Conservation (phyloP, 108 stramenopile genomes). For the Aurantiochytrium sp. region DNA sequence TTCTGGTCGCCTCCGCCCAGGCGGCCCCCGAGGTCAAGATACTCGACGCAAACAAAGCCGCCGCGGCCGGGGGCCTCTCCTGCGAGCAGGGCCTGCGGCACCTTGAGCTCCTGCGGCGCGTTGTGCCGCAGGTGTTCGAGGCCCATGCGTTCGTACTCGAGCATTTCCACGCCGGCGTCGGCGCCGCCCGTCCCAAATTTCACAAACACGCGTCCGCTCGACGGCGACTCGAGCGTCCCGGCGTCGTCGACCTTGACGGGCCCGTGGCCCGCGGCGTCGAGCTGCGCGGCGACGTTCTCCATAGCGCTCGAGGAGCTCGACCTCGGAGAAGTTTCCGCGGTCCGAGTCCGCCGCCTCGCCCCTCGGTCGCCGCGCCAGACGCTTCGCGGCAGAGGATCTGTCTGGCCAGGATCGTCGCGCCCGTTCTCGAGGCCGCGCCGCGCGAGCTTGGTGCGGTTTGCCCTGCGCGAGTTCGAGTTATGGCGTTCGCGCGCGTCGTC, state of each 20-base stretch:
- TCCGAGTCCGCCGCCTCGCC: too few species aligned
- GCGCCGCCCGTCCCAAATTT: background rate
- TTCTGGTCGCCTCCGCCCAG: background rate
- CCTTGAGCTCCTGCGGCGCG: background rate
- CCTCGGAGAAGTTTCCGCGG: too few species aligned
- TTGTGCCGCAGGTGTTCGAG: background rate
- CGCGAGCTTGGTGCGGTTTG: too few species aligned
- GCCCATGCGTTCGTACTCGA: background rate
- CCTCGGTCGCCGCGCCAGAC: too few species aligned
- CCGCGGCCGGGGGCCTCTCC: background rate
- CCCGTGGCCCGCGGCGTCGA: background rate
- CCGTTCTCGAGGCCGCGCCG: too few species aligned
- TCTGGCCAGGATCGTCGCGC: too few species aligned
- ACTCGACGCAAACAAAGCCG: background rate
- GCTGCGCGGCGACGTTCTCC: background rate
- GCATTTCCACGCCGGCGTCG: background rate
- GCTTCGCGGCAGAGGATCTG: too few species aligned
- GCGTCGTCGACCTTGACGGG: background rate
- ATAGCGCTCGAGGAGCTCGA: too few species aligned
- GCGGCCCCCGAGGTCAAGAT: background rate
- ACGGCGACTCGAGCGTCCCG: background rate
- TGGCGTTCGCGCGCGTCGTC: too few species aligned
- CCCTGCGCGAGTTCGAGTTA: too few species aligned
- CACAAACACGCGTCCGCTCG: background rate
- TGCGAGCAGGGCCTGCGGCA: background rate